These are phyloP conservation scores for Floccularia luteovirens DNA, from an alignment of 768 basidiomycete species.

Conservation along the genomic window DNA sequence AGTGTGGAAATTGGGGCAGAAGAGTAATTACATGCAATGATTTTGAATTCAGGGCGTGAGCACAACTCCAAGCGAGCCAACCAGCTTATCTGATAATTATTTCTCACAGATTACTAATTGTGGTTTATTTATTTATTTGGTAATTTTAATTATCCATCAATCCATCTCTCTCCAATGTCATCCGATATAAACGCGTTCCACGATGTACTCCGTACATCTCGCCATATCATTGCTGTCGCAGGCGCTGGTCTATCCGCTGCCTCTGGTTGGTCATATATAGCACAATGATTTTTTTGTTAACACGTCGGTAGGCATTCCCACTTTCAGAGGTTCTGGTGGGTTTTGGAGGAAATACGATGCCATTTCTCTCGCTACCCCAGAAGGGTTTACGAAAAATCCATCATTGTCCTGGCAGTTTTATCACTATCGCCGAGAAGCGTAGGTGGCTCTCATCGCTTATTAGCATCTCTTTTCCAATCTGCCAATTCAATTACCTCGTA, in stretches of 20 bases:
- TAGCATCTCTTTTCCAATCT: neutral
- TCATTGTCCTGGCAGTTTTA: conserved; percentile 59
- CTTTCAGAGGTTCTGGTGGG: conserved; percentile 44
- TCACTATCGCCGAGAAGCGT: conserved; percentile 52
- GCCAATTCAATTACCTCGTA: neutral
- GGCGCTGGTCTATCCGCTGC: conserved; percentile 63
- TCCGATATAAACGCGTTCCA: conserved; percentile 22
- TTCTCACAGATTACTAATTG: neutral
- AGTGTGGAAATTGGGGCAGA: conserved; percentile 4
- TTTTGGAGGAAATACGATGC: conserved; percentile 45
- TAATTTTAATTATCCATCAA: too few species aligned
- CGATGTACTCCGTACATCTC: conserved; percentile 17
- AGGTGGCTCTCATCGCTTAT: conserved; percentile 5
- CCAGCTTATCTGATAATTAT: neutral
- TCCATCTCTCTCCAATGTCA: too few species aligned
- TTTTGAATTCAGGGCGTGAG: neutral
- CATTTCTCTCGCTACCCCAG: conserved; percentile 42
- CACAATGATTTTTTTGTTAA: conserved; percentile 5
- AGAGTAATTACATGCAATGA: neutral
- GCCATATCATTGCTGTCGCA: conserved; percentile 28
- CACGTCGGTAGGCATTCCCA: conserved; percentile 27
- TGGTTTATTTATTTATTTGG: too few species aligned
- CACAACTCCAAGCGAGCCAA: neutral
- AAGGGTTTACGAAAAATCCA: conserved; percentile 40
- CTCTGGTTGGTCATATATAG: conserved; percentile 31